Percentiles rank a stretch among this genome's conserved stretches.
Conservation (phyloP, 1,284 basidiomycete genomes). For the Trametes pubescens region DNA sequence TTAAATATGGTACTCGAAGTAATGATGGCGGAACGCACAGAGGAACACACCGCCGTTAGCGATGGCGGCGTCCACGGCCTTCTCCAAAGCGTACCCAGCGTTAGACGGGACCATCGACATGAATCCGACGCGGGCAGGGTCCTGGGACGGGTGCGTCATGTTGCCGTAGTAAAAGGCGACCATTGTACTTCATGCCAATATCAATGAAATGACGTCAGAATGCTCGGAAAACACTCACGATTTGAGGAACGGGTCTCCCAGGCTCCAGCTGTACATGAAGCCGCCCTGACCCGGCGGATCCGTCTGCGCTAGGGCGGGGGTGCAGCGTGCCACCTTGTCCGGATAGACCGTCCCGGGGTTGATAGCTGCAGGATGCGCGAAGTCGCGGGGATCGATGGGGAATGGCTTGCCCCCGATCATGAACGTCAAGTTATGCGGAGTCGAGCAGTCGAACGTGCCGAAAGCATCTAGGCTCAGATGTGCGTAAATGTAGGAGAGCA, state of each 20-base stretch:
- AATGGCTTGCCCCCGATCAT: constrained; percentile 68
- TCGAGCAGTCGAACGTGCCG: constrained; percentile 50
- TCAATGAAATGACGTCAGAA: not conserved
- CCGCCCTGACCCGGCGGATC: constrained; percentile 54
- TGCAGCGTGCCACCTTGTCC: constrained; percentile 44
- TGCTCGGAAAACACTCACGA: constrained; percentile 40
- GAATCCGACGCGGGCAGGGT: constrained; percentile 71
- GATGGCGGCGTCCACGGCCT: constrained; percentile 50
- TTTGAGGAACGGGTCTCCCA: constrained; percentile 52
- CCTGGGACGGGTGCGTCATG: constrained; percentile 63
- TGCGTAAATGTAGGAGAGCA: constrained; percentile 48
- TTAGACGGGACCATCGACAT: constrained; percentile 69
- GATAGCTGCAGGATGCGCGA: constrained; percentile 45
- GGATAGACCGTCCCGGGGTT: constrained; percentile 32
- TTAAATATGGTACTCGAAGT: too few species aligned
- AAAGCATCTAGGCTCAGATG: constrained; percentile 34
- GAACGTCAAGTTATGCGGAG: constrained; percentile 65
- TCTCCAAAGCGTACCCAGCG: constrained; percentile 50
- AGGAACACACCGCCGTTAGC: constrained; percentile 51
- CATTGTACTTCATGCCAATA: constrained; percentile 37
- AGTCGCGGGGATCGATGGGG: constrained; percentile 73
- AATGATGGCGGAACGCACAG: constrained; percentile 41
- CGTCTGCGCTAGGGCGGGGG: constrained; percentile 54
- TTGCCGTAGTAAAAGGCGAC: constrained; percentile 71
- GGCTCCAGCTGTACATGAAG: constrained; percentile 48